Conservation (phyloP, 306 rosid species). For the Rubus idaeus region DNA sequence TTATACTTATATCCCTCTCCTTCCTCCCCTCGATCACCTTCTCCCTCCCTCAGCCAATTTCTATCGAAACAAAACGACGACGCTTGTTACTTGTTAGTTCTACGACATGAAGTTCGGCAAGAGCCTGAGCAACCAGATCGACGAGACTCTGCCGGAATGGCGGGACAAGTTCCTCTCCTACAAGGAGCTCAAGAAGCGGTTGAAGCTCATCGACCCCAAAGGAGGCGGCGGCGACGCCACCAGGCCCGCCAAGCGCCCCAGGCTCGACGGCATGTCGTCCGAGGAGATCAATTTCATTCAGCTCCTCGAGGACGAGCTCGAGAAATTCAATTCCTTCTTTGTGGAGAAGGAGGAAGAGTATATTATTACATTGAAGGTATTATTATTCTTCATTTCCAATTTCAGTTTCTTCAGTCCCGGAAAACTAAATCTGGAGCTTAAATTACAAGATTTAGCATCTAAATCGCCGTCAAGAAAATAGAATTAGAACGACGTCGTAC, state of each 20-base stretch:
- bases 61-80: background rate
- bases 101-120: constrained; percentile 79
- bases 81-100: background rate
- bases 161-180: constrained; percentile 92
- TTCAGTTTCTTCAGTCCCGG: background rate
- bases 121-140: constrained; percentile 87
- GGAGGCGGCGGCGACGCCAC: constrained; percentile 11
- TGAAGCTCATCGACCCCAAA: constrained; percentile 73
- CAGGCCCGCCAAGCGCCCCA: constrained; percentile 56
- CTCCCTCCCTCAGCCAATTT: background rate
- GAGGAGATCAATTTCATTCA: constrained; percentile 69
- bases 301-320: constrained; percentile 78
- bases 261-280: constrained; percentile 49
- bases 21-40: background rate
- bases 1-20: constrained; percentile 34
- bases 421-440: background rate
- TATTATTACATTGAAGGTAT: constrained; percentile 88
- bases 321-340: constrained; percentile 85
- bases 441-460: background rate
- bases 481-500: background rate
- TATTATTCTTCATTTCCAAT: background rate
- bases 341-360: constrained; percentile 96
- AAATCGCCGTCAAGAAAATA: background rate
- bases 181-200: constrained; percentile 86
- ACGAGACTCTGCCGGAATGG: constrained; percentile 89